Percentiles rank a stretch among this genome's conserved stretches.
Evolutionary conservation across 345 rosid genomes (phyloP).

Genomic region (Brassica juncea): DNA sequence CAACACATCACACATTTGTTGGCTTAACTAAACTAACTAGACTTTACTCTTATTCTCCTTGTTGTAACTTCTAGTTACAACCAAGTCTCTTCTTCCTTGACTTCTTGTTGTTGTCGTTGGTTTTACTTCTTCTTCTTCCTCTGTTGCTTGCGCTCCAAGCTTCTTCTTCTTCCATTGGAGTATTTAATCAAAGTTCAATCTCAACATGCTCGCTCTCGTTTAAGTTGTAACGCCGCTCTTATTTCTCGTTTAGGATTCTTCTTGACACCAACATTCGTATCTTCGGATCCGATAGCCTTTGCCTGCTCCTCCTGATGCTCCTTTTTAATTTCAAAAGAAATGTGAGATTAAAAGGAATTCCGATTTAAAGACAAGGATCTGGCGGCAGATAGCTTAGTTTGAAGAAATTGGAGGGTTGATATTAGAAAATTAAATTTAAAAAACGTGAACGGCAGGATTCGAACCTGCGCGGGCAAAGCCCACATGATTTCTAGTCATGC

Average conservation of each 20-base stretch:
- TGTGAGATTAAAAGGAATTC: conserved; percentile 26
- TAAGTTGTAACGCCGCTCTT: conserved; percentile 67
- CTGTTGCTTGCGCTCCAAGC: no score
- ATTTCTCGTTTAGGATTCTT: conserved; percentile 50
- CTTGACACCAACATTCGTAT: conserved; percentile 27
- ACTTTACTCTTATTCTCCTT: no score
- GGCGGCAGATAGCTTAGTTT: background rate
- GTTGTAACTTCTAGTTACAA: no score
- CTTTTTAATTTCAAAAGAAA: conserved; percentile 50
- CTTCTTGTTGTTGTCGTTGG: no score
- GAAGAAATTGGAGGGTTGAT: no score
- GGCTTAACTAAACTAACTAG: no score
- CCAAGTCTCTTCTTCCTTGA: no score
- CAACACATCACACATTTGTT: no score
- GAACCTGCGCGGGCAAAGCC: conserved; percentile 67
- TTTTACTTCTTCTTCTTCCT: no score
- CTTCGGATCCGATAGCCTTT: conserved; percentile 40
- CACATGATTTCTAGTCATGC: conserved; percentile 59
- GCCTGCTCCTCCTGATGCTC: conserved; percentile 58
- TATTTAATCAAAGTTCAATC: no score
- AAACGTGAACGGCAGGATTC: conserved; percentile 62
- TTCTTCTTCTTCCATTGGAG: no score
- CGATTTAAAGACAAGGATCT: background rate
- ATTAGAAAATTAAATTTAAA: background rate
- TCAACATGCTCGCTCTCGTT: conserved; percentile 48